phyloP scores from a whole-genome alignment of 352 stramenopile genomes.

The Globisporangium nodosum region DNA sequence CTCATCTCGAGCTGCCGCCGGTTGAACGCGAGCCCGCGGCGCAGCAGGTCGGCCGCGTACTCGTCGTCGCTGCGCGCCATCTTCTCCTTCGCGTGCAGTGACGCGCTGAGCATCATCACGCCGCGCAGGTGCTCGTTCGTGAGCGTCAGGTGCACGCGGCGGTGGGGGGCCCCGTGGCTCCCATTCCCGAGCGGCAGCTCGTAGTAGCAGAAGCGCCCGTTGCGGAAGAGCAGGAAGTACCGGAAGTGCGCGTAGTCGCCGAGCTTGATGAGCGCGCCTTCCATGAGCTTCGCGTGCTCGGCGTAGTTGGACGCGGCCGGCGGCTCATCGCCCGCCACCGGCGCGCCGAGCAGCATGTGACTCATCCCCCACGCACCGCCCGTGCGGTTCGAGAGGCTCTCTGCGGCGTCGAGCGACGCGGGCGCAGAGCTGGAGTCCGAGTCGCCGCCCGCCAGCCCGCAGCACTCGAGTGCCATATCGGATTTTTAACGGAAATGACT shows the following conservation, averaged over 20 bases:
- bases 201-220: constrained; percentile 85
- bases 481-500: too few relatives aligned
- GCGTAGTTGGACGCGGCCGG: constrained; percentile 65
- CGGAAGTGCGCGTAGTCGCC: constrained; percentile 85
- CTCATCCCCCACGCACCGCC: constrained; percentile 10
- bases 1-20: constrained; percentile 80
- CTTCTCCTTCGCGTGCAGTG: constrained; percentile 65
- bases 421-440: not conserved
- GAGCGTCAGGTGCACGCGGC: constrained; percentile 64
- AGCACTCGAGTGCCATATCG: constrained; percentile 9
- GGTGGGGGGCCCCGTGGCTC: constrained; percentile 7
- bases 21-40: constrained; percentile 74
- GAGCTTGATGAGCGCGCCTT: constrained; percentile 80
- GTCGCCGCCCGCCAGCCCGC: constrained; percentile 1
- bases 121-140: constrained; percentile 71
- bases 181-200: constrained; percentile 62
- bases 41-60: constrained; percentile 59
- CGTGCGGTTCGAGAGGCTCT: constrained; percentile 8
- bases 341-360: constrained; percentile 10
- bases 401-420: not conserved
- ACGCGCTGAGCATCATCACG: constrained; percentile 82
- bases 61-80: constrained; percentile 61
- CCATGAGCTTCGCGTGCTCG: constrained; percentile 83
- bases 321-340: constrained; percentile 40
- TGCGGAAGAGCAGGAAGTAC: constrained; percentile 81